phyloP scores from a whole-genome alignment of 306 rosid genomes.

The Neltuma alba region DNA sequence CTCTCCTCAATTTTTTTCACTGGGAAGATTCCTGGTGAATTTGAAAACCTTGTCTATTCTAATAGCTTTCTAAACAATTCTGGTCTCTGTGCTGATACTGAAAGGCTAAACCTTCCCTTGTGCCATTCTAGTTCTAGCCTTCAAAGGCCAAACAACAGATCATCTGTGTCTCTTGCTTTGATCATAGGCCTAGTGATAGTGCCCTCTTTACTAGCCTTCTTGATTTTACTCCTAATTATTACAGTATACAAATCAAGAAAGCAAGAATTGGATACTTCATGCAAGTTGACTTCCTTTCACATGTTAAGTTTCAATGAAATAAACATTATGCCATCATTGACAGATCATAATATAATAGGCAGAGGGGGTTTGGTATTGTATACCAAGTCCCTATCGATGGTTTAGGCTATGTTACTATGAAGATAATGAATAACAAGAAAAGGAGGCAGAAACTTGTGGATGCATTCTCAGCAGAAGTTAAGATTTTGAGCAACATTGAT shows the following conservation, averaged over 20 bases:
- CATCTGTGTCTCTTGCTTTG: constrained; percentile 51
- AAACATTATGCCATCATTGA: constrained; percentile 53
- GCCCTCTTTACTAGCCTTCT: constrained; percentile 24
- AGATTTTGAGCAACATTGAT: constrained; percentile 67
- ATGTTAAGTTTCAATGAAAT: constrained; percentile 60
- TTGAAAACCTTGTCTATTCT: constrained; percentile 43
- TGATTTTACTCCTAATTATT: constrained; percentile 30
- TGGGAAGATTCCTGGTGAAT: constrained; percentile 55
- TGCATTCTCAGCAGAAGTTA: constrained; percentile 77
- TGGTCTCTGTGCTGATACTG: constrained; percentile 56
- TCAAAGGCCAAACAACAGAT: constrained; percentile 39
- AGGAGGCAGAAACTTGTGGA: constrained; percentile 61
- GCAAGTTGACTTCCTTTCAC: constrained; percentile 77
- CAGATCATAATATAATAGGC: constrained; percentile 60
- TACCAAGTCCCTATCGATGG: constrained; percentile 54
- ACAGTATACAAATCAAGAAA: constrained; percentile 41
- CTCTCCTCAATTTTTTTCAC: constrained; percentile 53
- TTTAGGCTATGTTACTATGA: constrained; percentile 62
- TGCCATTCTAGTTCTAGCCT: constrained; percentile 32
- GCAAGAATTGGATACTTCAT: constrained; percentile 37
- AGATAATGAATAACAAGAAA: constrained; percentile 54
- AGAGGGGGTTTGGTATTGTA: constrained; percentile 81
- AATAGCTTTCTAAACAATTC: constrained; percentile 71
- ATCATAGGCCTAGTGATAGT: constrained; percentile 35
- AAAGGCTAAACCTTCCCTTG: constrained; percentile 33